phyloP scores from a whole-genome alignment of 495 filamentous ascomycete genomes.

The Aspergillus saccharolyticus region DNA sequence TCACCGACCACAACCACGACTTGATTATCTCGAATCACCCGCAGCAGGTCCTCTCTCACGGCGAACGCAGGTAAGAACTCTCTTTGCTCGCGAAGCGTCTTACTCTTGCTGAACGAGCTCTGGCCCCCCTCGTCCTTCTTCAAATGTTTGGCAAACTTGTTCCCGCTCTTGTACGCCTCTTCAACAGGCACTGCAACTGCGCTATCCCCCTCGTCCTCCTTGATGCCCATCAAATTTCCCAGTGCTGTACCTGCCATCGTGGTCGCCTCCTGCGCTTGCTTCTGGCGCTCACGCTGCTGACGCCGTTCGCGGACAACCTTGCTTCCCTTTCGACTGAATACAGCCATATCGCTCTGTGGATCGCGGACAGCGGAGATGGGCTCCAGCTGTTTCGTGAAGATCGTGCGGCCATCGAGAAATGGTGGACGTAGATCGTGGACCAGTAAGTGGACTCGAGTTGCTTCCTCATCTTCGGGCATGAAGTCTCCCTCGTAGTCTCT shows the following conservation, averaged over 20 bases:
- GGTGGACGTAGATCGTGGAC: conserved; percentile 94
- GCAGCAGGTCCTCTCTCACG: conserved; percentile 89
- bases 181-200: conserved; percentile 73
- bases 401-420: conserved; percentile 87
- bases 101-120: conserved; percentile 89
- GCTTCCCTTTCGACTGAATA: conserved; percentile 95
- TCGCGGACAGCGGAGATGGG: conserved; percentile 91
- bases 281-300: conserved; percentile 88
- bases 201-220: conserved; percentile 90
- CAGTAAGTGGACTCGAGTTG: conserved; percentile 81
- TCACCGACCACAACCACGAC: conserved; percentile 95
- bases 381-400: conserved; percentile 97
- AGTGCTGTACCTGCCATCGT: conserved; percentile 87
- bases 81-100: conserved; percentile 84
- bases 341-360: conserved; percentile 97
- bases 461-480: conserved; percentile 86
- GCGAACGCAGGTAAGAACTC: conserved; percentile 96
- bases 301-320: conserved; percentile 85
- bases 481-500: conserved; percentile 76
- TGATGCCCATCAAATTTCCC: conserved; percentile 91
- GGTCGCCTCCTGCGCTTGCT: conserved; percentile 92
- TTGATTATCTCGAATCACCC: conserved; percentile 94
- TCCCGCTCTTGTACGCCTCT: conserved; percentile 59
- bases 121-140: conserved; percentile 79
- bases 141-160: conserved; percentile 87